These are phyloP conservation scores for Macadamia integrifolia DNA, from an alignment of 164 flowering plant genomes.

Conservation along the genomic window DNA sequence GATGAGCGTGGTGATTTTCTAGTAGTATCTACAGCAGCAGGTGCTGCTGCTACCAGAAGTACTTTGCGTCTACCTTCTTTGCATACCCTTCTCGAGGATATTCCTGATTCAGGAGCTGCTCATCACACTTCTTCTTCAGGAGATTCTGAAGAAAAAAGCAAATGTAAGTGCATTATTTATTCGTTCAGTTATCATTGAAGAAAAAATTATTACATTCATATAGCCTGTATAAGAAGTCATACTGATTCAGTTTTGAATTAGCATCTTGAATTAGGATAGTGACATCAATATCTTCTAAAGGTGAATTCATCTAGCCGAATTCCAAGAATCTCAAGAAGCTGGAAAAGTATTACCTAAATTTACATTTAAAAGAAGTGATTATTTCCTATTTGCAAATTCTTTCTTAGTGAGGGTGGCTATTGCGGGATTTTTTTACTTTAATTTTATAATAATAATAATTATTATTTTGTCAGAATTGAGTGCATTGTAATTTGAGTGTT, in stretches of 20 bases:
- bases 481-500: no score
- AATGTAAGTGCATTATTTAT: conserved; percentile 46
- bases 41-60: conserved; percentile 90
- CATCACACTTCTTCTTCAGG: conserved; percentile 83
- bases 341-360: no score
- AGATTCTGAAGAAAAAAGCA: conserved; percentile 96
- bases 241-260: background rate
- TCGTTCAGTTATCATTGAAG: no score
- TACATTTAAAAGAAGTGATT: no score
- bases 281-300: background rate
- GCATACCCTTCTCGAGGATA: conserved; percentile 88
- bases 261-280: background rate
- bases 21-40: conserved; percentile 74
- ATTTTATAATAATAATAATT: no score
- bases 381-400: no score
- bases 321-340: no score
- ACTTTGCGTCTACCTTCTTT: conserved; percentile 88
- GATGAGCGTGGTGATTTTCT: conserved; percentile 44
- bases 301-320: background rate
- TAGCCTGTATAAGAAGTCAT: no score
- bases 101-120: conserved; percentile 62
- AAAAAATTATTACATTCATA: no score
- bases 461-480: no score
- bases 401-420: no score
- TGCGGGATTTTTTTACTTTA: no score